Base-by-base conservation (phyloP, 2,329 filamentous ascomycete species). In the Colletotrichum costaricense region DNA sequence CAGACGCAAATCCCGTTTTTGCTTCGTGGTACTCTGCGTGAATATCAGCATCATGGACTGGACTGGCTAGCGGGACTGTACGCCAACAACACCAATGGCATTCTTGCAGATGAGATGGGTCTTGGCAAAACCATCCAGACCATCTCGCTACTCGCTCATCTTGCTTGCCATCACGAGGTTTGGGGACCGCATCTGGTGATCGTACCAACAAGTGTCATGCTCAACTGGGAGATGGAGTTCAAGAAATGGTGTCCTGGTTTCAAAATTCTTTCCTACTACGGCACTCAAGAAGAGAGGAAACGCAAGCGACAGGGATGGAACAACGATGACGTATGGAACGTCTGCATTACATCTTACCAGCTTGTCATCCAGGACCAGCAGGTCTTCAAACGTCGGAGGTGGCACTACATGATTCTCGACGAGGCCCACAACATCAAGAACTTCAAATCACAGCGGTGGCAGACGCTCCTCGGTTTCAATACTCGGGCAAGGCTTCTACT, bases 191-290 rank as follows among this genome's bases (percentile, higher is more conserved):
- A 99, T 85, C 86, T 99, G 28, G 94, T 99, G 62, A 93, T 99
- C 74, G 97, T 99, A 2, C 97, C 97, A 1, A 99, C 97, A 2
- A 98, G 95, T 82, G 97, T 99, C 62, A 98, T 99, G 89, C 90
- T 99, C 76, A 99, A 99, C 80, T 99, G 97, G 97, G 97, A 99
- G 82, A 98, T 98, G 93, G 97, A 99, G 83, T 99, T 99, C 88
- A 98, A 98, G 80, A 99, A 99, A 81, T 99, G 96, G 91, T 94
- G 95, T 70, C 97, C 97, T 3, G 96, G 97, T 0, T 99, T 99
- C 87, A 98, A 98, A 81, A 97, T 99, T 69, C 87, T 99, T 72
- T 97, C 95, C 0, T 99, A 99, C 84, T 99, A 98, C 80, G 97
- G 97, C 56, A 94, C 93, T 55, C 93, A 95, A 78, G 95, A 98